phyloP scores from a whole-genome alignment of 345 rosid species.

The Bruguiera gymnorhiza region DNA sequence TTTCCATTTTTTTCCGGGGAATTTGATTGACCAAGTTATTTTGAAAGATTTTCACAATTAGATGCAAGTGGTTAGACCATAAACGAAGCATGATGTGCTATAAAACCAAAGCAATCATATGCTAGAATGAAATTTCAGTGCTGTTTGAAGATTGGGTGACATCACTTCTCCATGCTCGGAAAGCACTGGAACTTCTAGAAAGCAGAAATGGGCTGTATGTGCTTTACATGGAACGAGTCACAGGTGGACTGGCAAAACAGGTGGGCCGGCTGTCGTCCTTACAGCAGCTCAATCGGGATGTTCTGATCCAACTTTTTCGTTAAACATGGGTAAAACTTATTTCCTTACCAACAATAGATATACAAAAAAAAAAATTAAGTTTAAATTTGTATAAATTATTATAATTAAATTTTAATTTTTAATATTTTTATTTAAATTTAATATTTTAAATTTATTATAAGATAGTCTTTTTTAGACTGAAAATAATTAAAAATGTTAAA shows the following conservation, averaged over 20 bases:
- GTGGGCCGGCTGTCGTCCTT: constrained; percentile 47
- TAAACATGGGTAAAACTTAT: constrained; percentile 9
- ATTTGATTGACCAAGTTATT: background rate
- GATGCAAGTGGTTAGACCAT: background rate
- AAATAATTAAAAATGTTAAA: too few relatives aligned
- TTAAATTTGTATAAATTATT: too few relatives aligned
- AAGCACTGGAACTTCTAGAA: constrained; percentile 61
- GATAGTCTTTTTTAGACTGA: too few relatives aligned
- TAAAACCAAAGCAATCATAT: constrained; percentile 8
- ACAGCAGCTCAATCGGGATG: constrained; percentile 48
- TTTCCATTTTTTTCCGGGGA: too few relatives aligned
- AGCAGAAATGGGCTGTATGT: constrained; percentile 69
- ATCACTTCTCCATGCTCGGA: constrained; percentile 60
- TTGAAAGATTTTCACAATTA: background rate
- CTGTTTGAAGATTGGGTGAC: constrained; percentile 71
- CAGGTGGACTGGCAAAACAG: constrained; percentile 57
- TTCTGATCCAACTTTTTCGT: constrained; percentile 44
- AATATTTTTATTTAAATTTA: too few relatives aligned
- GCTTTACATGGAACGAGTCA: constrained; percentile 75
- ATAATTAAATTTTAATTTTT: too few relatives aligned
- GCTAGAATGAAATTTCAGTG: constrained; percentile 38
- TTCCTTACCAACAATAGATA: background rate
- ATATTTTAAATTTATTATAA: too few relatives aligned
- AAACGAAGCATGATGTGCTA: background rate
- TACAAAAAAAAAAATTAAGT: too few relatives aligned